Evolutionary conservation across 371 early-diverging fungal genomes (phyloP).

Genomic region (Capniomyces stellatus): DNA sequence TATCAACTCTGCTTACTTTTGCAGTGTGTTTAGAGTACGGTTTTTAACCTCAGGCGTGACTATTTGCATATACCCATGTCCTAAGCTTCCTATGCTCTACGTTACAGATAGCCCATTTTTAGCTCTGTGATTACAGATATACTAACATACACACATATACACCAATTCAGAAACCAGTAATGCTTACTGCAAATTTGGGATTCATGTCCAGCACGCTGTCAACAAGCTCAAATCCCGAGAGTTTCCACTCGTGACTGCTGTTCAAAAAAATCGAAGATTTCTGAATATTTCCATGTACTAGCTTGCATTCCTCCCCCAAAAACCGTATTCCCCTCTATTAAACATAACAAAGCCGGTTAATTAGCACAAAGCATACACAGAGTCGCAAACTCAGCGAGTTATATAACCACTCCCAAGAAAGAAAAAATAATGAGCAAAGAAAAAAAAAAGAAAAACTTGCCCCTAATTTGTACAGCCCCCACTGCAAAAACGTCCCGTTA

Average conservation of each 20-base stretch:
- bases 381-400: no score
- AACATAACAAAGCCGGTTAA: no score
- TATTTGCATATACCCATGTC: not conserved
- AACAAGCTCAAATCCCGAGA: slow-evolving; percentile 73
- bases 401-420: no score
- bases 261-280: slow-evolving; percentile 64
- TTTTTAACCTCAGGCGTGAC: not conserved
- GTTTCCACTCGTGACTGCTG: slow-evolving; percentile 82
- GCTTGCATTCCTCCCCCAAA: slow-evolving; percentile 59
- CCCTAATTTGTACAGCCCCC: slow-evolving; percentile 81
- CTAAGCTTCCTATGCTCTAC: not conserved
- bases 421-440: no score
- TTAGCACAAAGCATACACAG: no score
- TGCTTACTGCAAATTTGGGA: slow-evolving; percentile 5
- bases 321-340: slow-evolving; percentile 53
- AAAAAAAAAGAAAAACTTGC: slow-evolving; percentile 23
- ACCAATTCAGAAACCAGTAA: not conserved
- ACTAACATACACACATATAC: no score
- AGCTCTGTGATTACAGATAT: no score
- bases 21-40: not conserved
- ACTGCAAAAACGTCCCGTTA: slow-evolving; percentile 45
- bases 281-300: slow-evolving; percentile 76
- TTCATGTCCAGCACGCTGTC: slow-evolving; percentile 39
- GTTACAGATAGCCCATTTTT: not conserved
- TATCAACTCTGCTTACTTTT: not conserved